Evolutionary conservation across 495 filamentous ascomycete genomes (phyloP).

Genomic region (Talaromyces ruber): DNA sequence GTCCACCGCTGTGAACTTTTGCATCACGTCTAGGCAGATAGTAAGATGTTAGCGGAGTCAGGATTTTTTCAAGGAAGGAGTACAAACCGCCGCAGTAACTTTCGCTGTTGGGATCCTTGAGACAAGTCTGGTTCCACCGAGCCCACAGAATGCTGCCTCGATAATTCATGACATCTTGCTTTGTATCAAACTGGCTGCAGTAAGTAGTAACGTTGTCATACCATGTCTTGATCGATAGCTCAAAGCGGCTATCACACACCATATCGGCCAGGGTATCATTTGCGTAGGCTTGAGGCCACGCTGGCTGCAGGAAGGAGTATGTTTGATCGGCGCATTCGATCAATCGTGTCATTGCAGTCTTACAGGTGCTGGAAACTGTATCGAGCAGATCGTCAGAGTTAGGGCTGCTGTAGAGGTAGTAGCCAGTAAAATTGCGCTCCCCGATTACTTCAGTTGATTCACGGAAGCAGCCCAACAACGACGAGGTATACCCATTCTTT

Average conservation of each 20-base stretch:
- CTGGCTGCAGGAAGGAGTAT: neutral
- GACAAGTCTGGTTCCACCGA: constrained; percentile 15
- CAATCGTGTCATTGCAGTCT: neutral
- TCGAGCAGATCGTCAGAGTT: neutral
- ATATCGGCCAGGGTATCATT: constrained; percentile 7
- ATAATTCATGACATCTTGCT: neutral
- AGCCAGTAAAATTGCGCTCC: constrained; percentile 4
- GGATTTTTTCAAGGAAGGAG: neutral
- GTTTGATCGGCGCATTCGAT: constrained; percentile 3
- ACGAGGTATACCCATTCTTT: constrained; percentile 13
- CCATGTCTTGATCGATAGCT: neutral
- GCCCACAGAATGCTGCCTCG: constrained; percentile 7
- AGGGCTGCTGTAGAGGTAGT: neutral
- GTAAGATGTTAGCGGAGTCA: neutral
- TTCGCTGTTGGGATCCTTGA: constrained; percentile 9
- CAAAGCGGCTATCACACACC: neutral
- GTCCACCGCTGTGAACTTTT: constrained; percentile 5
- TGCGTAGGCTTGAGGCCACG: neutral
- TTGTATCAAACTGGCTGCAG: too few species aligned
- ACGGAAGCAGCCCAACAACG: constrained; percentile 9
- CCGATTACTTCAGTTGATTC: neutral
- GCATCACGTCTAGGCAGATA: neutral
- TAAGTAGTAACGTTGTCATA: neutral
- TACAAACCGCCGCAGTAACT: constrained; percentile 4
- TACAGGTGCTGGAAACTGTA: neutral